Percentiles rank a stretch among this genome's conserved stretches.
These are phyloP conservation scores for Candida glucosophila DNA, from an alignment of 1,139 yeast species.

Conservation along the genomic window DNA sequence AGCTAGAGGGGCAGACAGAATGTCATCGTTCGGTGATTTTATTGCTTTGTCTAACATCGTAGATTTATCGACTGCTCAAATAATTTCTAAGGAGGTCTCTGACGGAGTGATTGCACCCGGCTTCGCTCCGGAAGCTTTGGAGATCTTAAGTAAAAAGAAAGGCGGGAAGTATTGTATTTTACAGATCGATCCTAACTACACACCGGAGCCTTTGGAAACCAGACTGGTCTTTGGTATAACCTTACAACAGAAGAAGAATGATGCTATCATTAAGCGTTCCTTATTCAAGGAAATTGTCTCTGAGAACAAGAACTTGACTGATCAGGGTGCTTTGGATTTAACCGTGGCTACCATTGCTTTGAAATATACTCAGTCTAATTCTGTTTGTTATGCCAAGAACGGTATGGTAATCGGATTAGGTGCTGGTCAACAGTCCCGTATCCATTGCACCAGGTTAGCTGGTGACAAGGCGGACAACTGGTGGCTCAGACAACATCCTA, in stretches of 20 bases:
- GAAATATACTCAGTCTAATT: conserved; percentile 96
- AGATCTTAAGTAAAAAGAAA: conserved; percentile 81
- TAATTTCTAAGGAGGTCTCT: conserved; percentile 92
- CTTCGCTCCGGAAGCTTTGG: conserved; percentile 85
- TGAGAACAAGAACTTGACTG: conserved; percentile 74
- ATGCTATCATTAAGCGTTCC: conserved; percentile 81
- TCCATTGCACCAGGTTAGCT: conserved; percentile 97
- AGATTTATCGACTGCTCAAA: conserved; percentile 92
- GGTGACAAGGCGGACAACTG: conserved; percentile 99
- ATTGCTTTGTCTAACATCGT: conserved; percentile 95
- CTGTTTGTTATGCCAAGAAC: conserved; percentile 95
- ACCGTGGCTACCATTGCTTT: conserved; percentile 95
- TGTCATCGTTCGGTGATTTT: conserved; percentile 98
- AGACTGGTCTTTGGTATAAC: conserved; percentile 96
- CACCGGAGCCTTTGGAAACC: conserved; percentile 73
- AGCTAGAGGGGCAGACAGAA: conserved; percentile 99
- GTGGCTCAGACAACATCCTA: conserved; percentile 99
- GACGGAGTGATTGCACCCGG: conserved; percentile 99
- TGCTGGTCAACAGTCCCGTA: conserved; percentile 98
- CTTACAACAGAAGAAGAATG: conserved; percentile 94
- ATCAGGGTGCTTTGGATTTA: conserved; percentile 87
- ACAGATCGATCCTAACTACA: conserved; percentile 91
- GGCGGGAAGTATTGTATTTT: conserved; percentile 94
- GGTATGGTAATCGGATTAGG: conserved; percentile 99
- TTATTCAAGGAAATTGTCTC: conserved; percentile 91